These are phyloP conservation scores for Boehmeria nivea DNA, from an alignment of 306 rosid genomes.

Conservation along the genomic window DNA sequence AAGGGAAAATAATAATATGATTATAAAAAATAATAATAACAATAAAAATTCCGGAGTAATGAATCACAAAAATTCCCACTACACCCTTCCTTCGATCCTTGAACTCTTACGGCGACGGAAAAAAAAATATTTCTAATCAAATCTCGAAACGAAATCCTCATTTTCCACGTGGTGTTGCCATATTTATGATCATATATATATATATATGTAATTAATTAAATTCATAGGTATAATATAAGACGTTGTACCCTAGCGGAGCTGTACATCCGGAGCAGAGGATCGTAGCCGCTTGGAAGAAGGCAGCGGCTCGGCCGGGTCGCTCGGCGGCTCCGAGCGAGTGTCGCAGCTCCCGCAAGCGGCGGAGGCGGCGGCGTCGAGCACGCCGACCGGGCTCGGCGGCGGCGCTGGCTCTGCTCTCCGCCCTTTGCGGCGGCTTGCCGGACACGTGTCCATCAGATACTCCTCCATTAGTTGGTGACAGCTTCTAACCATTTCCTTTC, in stretches of 20 bases:
- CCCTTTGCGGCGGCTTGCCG: slow-evolving; percentile 17
- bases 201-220: no score
- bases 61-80: no score
- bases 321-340: slow-evolving; percentile 37
- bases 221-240: no score
- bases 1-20: no score
- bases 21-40: no score
- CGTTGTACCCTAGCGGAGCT: slow-evolving; percentile 26
- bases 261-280: slow-evolving; percentile 33
- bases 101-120: background rate
- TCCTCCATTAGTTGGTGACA: slow-evolving; percentile 82
- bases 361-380: no score
- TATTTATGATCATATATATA: background rate
- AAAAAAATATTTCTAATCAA: no score
- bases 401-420: slow-evolving; percentile 23
- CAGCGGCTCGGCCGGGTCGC: slow-evolving; percentile 37
- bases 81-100: no score
- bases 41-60: no score
- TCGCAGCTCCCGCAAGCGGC: slow-evolving; percentile 55
- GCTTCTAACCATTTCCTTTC: slow-evolving; percentile 72
- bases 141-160: background rate
- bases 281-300: slow-evolving; percentile 41
- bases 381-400: slow-evolving; percentile 65
- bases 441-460: slow-evolving; percentile 62
- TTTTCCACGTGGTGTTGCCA: slow-evolving; percentile 1